These are phyloP conservation scores for Xylaria longipes DNA, from an alignment of 495 filamentous ascomycete genomes.

Conservation along the genomic window DNA sequence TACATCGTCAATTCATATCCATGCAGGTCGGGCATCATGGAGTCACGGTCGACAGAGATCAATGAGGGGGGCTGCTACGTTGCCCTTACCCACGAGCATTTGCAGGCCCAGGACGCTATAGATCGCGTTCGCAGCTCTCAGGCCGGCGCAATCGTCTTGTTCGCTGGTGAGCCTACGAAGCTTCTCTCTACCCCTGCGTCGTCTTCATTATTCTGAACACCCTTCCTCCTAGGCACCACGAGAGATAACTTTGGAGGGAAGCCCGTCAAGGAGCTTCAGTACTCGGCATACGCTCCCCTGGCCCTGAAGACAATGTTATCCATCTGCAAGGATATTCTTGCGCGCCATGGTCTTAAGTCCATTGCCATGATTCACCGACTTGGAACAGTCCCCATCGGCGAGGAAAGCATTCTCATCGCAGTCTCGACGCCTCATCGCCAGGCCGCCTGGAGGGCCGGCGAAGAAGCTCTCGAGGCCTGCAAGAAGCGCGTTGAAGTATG, in stretches of 20 bases:
- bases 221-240: constrained; percentile 71
- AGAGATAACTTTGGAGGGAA: constrained; percentile 79
- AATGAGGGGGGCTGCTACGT: constrained; percentile 58
- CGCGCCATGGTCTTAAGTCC: constrained; percentile 66
- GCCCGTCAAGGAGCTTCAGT: constrained; percentile 77
- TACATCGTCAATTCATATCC: neutral
- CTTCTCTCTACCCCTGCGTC: neutral
- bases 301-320: constrained; percentile 75
- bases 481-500: constrained; percentile 91
- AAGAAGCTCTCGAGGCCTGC: constrained; percentile 86
- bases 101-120: constrained; percentile 66
- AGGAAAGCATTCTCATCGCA: constrained; percentile 92
- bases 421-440: constrained; percentile 86
- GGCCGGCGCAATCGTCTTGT: constrained; percentile 89
- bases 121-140: constrained; percentile 74
- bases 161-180: constrained; percentile 63
- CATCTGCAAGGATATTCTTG: constrained; percentile 67
- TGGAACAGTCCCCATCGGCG: constrained; percentile 81
- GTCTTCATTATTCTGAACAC: constrained; percentile 26
- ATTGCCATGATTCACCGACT: constrained; percentile 88
- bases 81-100: constrained; percentile 66
- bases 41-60: constrained; percentile 30
- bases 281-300: constrained; percentile 79
- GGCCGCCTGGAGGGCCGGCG: constrained; percentile 86
- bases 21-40: constrained; percentile 23